These are phyloP conservation scores for Zygotorulaspora florentina DNA, from an alignment of 805 yeast species.

Conservation along the genomic window DNA sequence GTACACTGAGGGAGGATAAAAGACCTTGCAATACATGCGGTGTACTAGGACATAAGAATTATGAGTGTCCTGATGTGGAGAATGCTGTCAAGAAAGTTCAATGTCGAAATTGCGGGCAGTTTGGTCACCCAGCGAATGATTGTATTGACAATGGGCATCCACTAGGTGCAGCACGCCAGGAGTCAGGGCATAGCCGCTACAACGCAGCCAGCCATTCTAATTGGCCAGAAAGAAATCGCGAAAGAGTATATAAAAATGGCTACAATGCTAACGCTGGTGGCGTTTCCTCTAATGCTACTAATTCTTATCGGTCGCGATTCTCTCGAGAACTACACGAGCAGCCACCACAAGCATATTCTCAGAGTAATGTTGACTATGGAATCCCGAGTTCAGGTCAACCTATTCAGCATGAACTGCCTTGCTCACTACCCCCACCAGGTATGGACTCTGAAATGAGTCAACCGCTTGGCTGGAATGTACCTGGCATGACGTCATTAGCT, in stretches of 20 bases:
- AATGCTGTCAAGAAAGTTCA: slow-evolving; percentile 52
- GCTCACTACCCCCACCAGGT: slow-evolving; percentile 6
- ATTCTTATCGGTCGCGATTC: slow-evolving; percentile 16
- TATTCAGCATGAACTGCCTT: neutral
- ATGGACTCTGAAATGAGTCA: slow-evolving; percentile 2
- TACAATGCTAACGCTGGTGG: neutral
- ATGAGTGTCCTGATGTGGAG: slow-evolving; percentile 57
- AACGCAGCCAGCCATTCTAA: slow-evolving; percentile 1
- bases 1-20: slow-evolving; percentile 82
- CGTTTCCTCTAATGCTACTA: neutral
- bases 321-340: neutral
- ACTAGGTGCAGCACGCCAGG: slow-evolving; percentile 25
- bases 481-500: slow-evolving; percentile 11
- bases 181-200: slow-evolving; percentile 11
- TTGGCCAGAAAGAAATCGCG: slow-evolving; percentile 4
- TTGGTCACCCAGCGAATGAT: slow-evolving; percentile 86
- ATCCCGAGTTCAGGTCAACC: neutral
- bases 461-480: slow-evolving; percentile 5
- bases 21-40: slow-evolving; percentile 65
- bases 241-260: neutral
- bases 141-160: slow-evolving; percentile 42
- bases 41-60: slow-evolving; percentile 57
- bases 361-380: neutral
- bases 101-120: slow-evolving; percentile 74
- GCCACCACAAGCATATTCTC: neutral